Evolutionary conservation across 2,329 filamentous ascomycete genomes (phyloP).

Genomic region (Apiospora sp.): DNA sequence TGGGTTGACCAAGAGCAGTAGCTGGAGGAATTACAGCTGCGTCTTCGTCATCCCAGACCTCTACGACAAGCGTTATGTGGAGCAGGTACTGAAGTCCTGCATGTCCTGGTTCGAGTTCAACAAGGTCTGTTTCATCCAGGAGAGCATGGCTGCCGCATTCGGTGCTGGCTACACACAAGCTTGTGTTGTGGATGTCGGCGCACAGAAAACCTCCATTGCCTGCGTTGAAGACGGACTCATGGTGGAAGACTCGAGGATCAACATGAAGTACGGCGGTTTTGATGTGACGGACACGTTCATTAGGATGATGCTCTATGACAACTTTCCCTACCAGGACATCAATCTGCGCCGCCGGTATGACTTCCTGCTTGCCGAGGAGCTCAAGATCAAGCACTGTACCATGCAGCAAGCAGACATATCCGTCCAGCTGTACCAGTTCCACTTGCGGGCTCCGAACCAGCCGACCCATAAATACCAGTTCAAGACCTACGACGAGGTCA

Average conservation of each 20-base stretch:
- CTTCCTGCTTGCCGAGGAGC: constrained; percentile 90
- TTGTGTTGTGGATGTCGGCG: constrained; percentile 95
- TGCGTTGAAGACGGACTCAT: constrained; percentile 97
- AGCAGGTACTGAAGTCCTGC: constrained; percentile 82
- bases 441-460: constrained; percentile 86
- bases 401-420: constrained; percentile 90
- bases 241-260: constrained; percentile 92
- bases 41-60: constrained; percentile 97
- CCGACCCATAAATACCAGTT: constrained; percentile 93
- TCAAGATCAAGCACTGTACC: constrained; percentile 93
- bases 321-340: constrained; percentile 95
- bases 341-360: constrained; percentile 91
- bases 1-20: constrained; percentile 76
- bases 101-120: constrained; percentile 91
- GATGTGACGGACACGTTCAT: constrained; percentile 95
- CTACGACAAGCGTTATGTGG: constrained; percentile 94
- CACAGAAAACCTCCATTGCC: constrained; percentile 95
- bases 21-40: constrained; percentile 91
- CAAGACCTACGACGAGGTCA: constrained; percentile 96
- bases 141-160: constrained; percentile 93
- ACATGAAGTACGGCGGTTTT: constrained; percentile 90
- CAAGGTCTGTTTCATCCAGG: constrained; percentile 92
- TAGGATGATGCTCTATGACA: constrained; percentile 97
- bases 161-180: constrained; percentile 93
- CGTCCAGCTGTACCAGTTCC: constrained; percentile 88